phyloP scores from a whole-genome alignment of 257 asterid genomes.

The Solanum peruvianum region DNA sequence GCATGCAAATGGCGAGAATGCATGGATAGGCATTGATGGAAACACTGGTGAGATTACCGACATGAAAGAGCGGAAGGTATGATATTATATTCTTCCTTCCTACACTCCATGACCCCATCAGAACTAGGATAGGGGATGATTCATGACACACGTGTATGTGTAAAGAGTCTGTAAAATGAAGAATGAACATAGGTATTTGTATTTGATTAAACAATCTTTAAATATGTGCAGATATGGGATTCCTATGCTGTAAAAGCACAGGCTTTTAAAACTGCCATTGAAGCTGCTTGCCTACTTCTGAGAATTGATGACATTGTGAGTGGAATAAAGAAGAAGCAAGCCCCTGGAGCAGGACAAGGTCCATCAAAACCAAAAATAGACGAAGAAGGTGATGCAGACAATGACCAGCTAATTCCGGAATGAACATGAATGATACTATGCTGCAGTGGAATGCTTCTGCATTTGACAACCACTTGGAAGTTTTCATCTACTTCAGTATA shows the following conservation, averaged over 20 bases:
- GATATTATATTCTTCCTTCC: background rate
- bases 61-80: conserved; percentile 88
- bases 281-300: conserved; percentile 96
- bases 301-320: conserved; percentile 93
- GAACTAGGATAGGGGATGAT: background rate
- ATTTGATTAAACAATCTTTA: background rate
- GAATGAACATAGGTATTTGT: background rate
- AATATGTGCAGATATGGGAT: conserved; percentile 71
- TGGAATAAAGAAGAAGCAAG: conserved; percentile 87
- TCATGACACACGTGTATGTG: background rate
- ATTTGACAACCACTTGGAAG: background rate
- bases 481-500: background rate
- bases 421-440: conserved; percentile 1
- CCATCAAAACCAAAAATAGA: conserved; percentile 67
- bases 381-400: conserved; percentile 83
- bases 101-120: background rate
- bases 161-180: background rate
- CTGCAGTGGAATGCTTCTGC: background rate
- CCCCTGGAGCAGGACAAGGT: conserved; percentile 42
- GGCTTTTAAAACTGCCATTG: conserved; percentile 89
- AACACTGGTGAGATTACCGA: conserved; percentile 85
- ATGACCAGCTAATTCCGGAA: conserved; percentile 78
- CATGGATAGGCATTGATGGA: conserved; percentile 95
- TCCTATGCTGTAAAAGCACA: conserved; percentile 88
- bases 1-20: conserved; percentile 97